phyloP scores from a whole-genome alignment of 495 filamentous ascomycete species.

The Trypethelium eluteriae region DNA sequence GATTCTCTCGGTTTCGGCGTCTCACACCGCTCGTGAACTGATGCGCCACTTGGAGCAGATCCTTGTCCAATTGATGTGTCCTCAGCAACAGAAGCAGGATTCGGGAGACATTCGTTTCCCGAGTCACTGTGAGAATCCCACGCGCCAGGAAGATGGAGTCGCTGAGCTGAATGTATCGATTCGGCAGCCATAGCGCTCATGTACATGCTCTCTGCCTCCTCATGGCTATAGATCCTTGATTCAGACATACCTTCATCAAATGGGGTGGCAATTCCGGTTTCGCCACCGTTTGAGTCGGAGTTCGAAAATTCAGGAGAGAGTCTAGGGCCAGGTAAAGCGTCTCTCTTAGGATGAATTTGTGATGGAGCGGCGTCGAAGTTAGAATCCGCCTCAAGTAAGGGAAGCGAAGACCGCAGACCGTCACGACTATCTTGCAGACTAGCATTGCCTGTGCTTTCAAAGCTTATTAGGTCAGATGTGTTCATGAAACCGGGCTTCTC shows the following conservation, averaged over 20 bases:
- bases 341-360: not conserved
- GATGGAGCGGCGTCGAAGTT: not conserved
- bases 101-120: not conserved
- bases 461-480: not conserved
- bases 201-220: constrained; percentile 94
- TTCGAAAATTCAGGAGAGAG: not conserved
- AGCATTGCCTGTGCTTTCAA: not conserved
- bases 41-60: too few species aligned
- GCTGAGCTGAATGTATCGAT: constrained; percentile 8
- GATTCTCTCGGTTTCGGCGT: not conserved
- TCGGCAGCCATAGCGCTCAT: constrained; percentile 61
- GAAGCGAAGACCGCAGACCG: not conserved
- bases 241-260: constrained; percentile 41
- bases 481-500: not conserved
- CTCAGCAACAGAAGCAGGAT: too few species aligned
- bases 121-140: constrained; percentile 26
- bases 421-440: not conserved
- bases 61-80: too few species aligned
- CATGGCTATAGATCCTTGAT: constrained; percentile 78
- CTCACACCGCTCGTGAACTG: not conserved
- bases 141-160: constrained; percentile 28
- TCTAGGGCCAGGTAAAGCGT: not conserved
- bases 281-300: not conserved
- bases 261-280: not conserved
- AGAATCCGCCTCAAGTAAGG: not conserved